Conservation (phyloP, 345 rosid genomes). For the Clausena lansium region DNA sequence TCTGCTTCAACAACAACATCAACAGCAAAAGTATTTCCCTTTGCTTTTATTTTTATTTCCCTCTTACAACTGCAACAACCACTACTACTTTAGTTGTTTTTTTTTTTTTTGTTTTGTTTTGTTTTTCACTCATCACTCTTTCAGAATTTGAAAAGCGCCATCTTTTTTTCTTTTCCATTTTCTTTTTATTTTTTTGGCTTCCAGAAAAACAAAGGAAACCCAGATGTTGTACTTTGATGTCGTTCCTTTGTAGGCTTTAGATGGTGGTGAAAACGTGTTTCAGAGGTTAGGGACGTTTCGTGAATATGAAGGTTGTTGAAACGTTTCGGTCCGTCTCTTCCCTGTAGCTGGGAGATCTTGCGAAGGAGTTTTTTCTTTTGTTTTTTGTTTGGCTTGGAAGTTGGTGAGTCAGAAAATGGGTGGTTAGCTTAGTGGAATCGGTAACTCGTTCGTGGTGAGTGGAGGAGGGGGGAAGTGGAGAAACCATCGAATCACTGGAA, state of each 20-base stretch:
- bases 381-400: slow-evolving; percentile 6
- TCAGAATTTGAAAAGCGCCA: background rate
- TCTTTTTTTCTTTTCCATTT: background rate
- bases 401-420: slow-evolving; percentile 14
- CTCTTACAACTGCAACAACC: background rate
- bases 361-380: background rate
- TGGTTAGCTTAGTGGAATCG: slow-evolving; percentile 31
- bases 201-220: background rate
- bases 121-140: background rate
- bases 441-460: slow-evolving; percentile 9
- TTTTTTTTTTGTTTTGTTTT: too few species aligned
- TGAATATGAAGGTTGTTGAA: slow-evolving; percentile 22
- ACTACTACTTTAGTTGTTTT: background rate
- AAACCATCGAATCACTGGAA: slow-evolving; percentile 9
- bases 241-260: too few species aligned
- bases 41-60: background rate
- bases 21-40: background rate
- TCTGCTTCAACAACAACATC: background rate
- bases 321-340: slow-evolving; percentile 18
- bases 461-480: background rate
- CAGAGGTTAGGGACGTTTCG: background rate
- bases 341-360: slow-evolving; percentile 19
- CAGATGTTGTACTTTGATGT: background rate
- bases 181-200: background rate
- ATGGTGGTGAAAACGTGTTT: too few species aligned